Conservation (phyloP, 2,329 filamentous ascomycete species). For the Aspergillus ochraceoroseus region DNA sequence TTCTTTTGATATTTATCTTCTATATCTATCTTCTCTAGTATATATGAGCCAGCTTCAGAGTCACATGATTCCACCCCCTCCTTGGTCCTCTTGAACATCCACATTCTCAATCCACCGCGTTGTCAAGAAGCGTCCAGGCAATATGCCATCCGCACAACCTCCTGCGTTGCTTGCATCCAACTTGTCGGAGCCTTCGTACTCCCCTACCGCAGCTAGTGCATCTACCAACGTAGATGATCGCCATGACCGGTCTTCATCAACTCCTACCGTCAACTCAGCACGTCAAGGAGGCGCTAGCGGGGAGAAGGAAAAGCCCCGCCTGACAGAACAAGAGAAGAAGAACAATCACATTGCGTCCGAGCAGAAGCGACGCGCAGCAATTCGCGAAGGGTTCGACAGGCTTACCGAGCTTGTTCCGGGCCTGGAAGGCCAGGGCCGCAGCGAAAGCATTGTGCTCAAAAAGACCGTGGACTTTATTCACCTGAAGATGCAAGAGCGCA, state of each 20-base stretch:
- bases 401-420: slow-evolving; percentile 76
- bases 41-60: slow-evolving; percentile 3
- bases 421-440: slow-evolving; percentile 74
- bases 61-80: slow-evolving; percentile 18
- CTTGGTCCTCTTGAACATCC: slow-evolving; percentile 4
- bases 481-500: slow-evolving; percentile 56
- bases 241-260: slow-evolving; percentile 34
- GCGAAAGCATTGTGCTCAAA: slow-evolving; percentile 76
- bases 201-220: slow-evolving; percentile 19
- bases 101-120: slow-evolving; percentile 5
- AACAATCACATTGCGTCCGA: slow-evolving; percentile 67
- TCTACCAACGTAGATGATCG: slow-evolving; percentile 29
- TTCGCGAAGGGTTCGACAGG: slow-evolving; percentile 76
- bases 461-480: slow-evolving; percentile 63
- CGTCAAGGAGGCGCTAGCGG: slow-evolving; percentile 22
- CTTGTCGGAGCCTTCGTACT: slow-evolving; percentile 25
- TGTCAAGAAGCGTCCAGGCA: slow-evolving; percentile 10
- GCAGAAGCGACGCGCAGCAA: slow-evolving; percentile 64
- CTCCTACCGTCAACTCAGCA: slow-evolving; percentile 29
- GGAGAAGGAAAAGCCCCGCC: slow-evolving; percentile 55
- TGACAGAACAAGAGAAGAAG: slow-evolving; percentile 67
- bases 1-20: neutral
- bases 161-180: slow-evolving; percentile 22
- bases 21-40: neutral
- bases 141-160: slow-evolving; percentile 28